Base-by-base conservation (phyloP, 2,329 filamentous ascomycete species). In the Camillea tinctor region DNA sequence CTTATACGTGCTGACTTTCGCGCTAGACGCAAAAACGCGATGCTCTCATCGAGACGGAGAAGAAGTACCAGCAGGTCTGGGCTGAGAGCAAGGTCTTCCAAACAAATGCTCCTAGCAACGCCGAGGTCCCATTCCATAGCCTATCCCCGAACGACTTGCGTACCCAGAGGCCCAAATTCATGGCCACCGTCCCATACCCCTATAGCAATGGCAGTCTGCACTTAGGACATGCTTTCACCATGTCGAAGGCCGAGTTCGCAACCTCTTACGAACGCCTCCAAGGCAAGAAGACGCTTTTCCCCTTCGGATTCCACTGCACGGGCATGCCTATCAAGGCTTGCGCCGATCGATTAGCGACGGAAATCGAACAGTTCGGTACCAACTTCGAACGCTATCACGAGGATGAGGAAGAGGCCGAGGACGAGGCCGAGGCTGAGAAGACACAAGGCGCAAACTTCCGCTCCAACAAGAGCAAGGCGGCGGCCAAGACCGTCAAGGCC, bases 321-420 rank as follows among this genome's bases (percentile, higher is more conserved):
- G 95, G 95, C 69, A 96, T 99, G 89, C 93, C 93, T 52, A 99
- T 99, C 81, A 97, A 97, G 79, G 93, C 95, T 5, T 96, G 92
- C 71, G 93, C 95, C 57, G 94, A 99, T 81, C 98, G 82, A 86
- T 99, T 52, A 87, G 89, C 60, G 88, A 92, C 64, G 95, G 59
- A 87, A 91, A 77, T 82, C 90, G 79, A 44, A 44, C 36, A 17
- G 13, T 44, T 44, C 36, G 36, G 36, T 44, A 15, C 36, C 36
- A 44, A 44, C 4, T 99, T 98, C 71, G 95, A 95, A 21, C 79
- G 89, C 73, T 88, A 93, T 71, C 98, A 98, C 64, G 89, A 93
- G 71, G 81, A 84, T 52, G 96, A 92, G 76, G 82, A 84, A 57
- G 85, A 87, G 58, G 86, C 90, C 11, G 78, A 81, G 2, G 79